Conservation (phyloP, 371 early-diverging fungal species). For the Actinomortierella ambigua region DNA sequence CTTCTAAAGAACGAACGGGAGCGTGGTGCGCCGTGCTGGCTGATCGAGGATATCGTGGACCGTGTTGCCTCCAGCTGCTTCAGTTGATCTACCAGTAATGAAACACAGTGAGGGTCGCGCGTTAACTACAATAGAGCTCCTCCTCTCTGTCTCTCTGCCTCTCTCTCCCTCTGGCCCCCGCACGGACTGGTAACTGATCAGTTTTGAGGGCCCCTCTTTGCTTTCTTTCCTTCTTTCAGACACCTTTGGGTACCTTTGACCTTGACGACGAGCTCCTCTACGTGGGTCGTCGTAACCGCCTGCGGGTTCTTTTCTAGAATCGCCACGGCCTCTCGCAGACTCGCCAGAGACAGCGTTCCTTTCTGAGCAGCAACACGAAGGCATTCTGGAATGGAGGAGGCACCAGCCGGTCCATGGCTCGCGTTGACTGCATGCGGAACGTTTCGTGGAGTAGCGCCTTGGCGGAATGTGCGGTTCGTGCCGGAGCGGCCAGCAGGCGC, state of each 20-base stretch:
- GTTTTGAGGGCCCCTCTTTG: slow-evolving; percentile 3
- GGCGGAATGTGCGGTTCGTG: background rate
- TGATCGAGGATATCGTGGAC: no score
- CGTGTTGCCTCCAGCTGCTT: no score
- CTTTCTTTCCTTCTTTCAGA: background rate
- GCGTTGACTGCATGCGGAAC: slow-evolving; percentile 18
- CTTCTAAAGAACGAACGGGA: no score
- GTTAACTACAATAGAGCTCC: no score
- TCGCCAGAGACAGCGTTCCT: slow-evolving; percentile 23
- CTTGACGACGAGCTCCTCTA: slow-evolving; percentile 21
- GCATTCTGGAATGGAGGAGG: slow-evolving; percentile 27
- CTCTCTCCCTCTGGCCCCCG: no score
- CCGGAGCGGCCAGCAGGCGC: background rate
- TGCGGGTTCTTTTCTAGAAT: slow-evolving; percentile 23
- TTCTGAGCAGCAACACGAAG: slow-evolving; percentile 28
- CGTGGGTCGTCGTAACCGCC: slow-evolving; percentile 26
- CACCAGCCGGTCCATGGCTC: slow-evolving; percentile 9
- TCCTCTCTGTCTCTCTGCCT: no score
- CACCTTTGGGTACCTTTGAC: slow-evolving; percentile 23
- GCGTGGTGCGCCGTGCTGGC: no score
- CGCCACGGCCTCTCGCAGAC: slow-evolving; percentile 34
- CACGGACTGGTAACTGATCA: no score
- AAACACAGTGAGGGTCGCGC: no score
- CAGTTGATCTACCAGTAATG: no score
- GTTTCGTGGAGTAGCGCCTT: slow-evolving; percentile 3